A percentile compares a stretch with the other conserved stretches of the same genome.
phyloP scores from a whole-genome alignment of 2,329 filamentous ascomycete species.

The Fusarium sp. region DNA sequence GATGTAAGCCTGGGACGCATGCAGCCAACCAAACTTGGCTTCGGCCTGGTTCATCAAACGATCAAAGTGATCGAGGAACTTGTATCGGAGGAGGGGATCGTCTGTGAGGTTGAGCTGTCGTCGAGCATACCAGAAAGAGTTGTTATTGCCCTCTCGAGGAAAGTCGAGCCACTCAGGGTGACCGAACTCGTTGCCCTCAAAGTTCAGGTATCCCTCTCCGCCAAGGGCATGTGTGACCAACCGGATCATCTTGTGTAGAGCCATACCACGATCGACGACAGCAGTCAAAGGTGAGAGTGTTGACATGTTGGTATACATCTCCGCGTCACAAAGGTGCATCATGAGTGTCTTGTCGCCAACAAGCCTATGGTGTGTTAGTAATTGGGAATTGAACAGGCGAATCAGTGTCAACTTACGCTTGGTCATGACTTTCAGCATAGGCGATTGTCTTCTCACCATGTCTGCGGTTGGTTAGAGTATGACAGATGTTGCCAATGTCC shows the following conservation, averaged over 20 bases:
- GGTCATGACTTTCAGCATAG: slow-evolving; percentile 96
- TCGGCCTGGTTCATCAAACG: slow-evolving; percentile 89
- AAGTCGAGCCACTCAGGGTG: slow-evolving; percentile 99
- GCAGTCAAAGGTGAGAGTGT: slow-evolving; percentile 84
- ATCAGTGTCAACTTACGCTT: slow-evolving; percentile 76
- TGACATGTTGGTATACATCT: slow-evolving; percentile 99
- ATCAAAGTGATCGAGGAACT: slow-evolving; percentile 94
- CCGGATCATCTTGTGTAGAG: slow-evolving; percentile 97
- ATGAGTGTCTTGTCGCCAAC: slow-evolving; percentile 97
- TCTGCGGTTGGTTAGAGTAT: slow-evolving; percentile 90
- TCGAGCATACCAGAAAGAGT: slow-evolving; percentile 94
- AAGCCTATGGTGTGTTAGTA: slow-evolving; percentile 66
- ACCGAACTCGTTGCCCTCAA: slow-evolving; percentile 98
- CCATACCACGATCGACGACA: slow-evolving; percentile 89
- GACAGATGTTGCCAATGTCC: slow-evolving; percentile 88
- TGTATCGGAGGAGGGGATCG: slow-evolving; percentile 86
- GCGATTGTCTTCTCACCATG: slow-evolving; percentile 99
- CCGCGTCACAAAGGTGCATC: slow-evolving; percentile 97
- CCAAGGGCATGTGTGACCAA: slow-evolving; percentile 91
- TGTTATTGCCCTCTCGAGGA: slow-evolving; percentile 90
- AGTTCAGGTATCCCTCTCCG: slow-evolving; percentile 97
- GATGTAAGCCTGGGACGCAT: slow-evolving; percentile 87
- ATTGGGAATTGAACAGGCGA: slow-evolving; percentile 34
- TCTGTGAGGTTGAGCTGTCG: slow-evolving; percentile 94
- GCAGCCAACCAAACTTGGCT: slow-evolving; percentile 91